Percentiles rank a stretch among this genome's conserved stretches.
Evolutionary conservation across 2,329 filamentous ascomycete species (phyloP).

Genomic region (Metarhizium robertsii): DNA sequence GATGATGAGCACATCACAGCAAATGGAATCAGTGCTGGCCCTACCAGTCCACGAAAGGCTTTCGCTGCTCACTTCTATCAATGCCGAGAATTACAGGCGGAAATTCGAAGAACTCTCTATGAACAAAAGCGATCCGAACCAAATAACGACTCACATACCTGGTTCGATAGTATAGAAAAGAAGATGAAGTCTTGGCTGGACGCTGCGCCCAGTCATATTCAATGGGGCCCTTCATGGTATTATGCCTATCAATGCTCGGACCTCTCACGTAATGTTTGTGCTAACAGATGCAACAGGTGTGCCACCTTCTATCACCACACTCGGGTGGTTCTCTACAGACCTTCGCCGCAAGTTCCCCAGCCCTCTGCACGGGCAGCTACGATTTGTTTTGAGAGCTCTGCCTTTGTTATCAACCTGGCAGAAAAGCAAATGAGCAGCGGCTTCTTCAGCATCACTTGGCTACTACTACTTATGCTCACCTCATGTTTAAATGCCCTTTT

Average conservation of each 20-base stretch:
- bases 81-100: constrained; percentile 79
- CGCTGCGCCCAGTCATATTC: constrained; percentile 58
- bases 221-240: constrained; percentile 73
- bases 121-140: constrained; percentile 73
- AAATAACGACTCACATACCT: constrained; percentile 70
- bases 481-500: constrained; percentile 87
- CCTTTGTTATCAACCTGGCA: constrained; percentile 73
- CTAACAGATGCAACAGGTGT: constrained; percentile 38
- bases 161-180: constrained; percentile 72
- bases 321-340: constrained; percentile 78
- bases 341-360: constrained; percentile 83
- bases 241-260: constrained; percentile 13
- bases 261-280: background rate
- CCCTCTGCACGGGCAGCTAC: constrained; percentile 71
- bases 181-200: constrained; percentile 76
- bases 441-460: constrained; percentile 83
- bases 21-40: constrained; percentile 63
- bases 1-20: constrained; percentile 77
- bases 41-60: constrained; percentile 71
- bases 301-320: constrained; percentile 71
- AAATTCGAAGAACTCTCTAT: constrained; percentile 80
- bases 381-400: constrained; percentile 74
- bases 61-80: constrained; percentile 89
- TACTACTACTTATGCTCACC: constrained; percentile 82
- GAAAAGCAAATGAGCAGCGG: constrained; percentile 68